Evolutionary conservation across 768 basidiomycete genomes (phyloP).

Genomic region (Mycena rosella): DNA sequence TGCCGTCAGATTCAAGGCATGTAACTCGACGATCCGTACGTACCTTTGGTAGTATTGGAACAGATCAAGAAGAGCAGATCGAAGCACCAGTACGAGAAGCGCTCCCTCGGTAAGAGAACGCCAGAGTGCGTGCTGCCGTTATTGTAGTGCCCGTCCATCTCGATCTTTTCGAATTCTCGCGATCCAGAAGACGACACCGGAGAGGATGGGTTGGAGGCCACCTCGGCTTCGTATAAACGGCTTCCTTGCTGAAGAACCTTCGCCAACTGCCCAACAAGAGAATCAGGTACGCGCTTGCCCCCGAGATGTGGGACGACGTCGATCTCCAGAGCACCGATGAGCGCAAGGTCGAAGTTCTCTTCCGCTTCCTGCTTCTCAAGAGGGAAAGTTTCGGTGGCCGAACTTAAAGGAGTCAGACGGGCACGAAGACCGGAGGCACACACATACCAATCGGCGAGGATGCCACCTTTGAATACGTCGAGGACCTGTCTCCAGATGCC

Average conservation of each 20-base stretch:
- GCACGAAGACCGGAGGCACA: background rate
- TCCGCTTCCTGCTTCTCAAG: conserved; percentile 79
- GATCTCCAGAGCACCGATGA: conserved; percentile 84
- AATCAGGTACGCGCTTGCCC: conserved; percentile 75
- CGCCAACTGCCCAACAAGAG: conserved; percentile 74
- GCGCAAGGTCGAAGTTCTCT: conserved; percentile 86
- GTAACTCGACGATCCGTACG: conserved; percentile 21
- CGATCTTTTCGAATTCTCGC: conserved; percentile 51
- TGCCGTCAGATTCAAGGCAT: background rate
- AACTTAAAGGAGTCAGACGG: conserved; percentile 52
- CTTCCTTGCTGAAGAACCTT: conserved; percentile 83
- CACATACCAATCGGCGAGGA: conserved; percentile 86
- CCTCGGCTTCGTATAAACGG: conserved; percentile 61
- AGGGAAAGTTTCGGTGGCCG: conserved; percentile 66
- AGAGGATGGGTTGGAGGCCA: conserved; percentile 35
- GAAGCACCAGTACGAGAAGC: conserved; percentile 95
- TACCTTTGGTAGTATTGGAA: conserved; percentile 74
- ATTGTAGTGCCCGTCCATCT: conserved; percentile 51
- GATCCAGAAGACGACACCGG: conserved; percentile 31
- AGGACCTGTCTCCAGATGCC: conserved; percentile 89
- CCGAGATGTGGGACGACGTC: conserved; percentile 86
- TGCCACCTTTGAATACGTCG: conserved; percentile 84
- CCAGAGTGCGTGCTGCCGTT: conserved; percentile 74
- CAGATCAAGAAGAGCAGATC: conserved; percentile 88
- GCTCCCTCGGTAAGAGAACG: conserved; percentile 74